These are phyloP conservation scores for Collybia mongolica DNA, from an alignment of 768 basidiomycete genomes.

Conservation along the genomic window DNA sequence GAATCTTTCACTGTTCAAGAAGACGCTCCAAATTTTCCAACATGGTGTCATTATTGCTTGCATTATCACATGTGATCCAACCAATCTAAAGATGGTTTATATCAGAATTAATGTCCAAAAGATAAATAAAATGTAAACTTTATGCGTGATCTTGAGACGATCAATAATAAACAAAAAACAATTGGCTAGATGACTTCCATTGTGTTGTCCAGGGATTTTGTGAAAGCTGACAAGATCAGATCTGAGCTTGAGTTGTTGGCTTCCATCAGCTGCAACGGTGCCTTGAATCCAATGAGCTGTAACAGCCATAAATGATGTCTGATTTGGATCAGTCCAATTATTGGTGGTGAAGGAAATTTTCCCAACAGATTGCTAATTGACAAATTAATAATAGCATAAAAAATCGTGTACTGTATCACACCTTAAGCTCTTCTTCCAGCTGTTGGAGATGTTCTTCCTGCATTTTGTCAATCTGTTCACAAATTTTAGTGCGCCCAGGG, in stretches of 20 bases:
- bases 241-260: conserved; percentile 23
- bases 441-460: conserved; percentile 21
- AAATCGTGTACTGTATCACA: background rate
- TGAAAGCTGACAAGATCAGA: conserved; percentile 35
- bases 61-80: conserved; percentile 33
- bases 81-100: conserved; percentile 29
- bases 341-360: conserved; percentile 35
- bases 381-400: conserved; percentile 2
- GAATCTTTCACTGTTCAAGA: conserved; percentile 15
- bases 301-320: conserved; percentile 37
- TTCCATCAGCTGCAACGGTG: too few species aligned
- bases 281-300: conserved; percentile 42
- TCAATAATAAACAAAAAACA: conserved; percentile 30
- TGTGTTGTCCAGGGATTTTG: conserved; percentile 32
- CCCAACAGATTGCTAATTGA: conserved; percentile 24
- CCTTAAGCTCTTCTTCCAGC: conserved; percentile 19
- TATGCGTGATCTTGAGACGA: conserved; percentile 19
- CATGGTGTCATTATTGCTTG: conserved; percentile 31
- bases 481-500: conserved; percentile 23
- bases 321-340: conserved; percentile 34
- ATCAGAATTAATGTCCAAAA: background rate
- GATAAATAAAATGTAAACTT: conserved; percentile 17
- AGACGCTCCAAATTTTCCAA: conserved; percentile 19
- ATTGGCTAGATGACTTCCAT: conserved; percentile 32
- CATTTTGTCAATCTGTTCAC: conserved; percentile 18